Evolutionary conservation across 306 rosid species (phyloP), one percentile per base, ranked within the genome.

Genomic region (Prunus campanulata): DNA sequence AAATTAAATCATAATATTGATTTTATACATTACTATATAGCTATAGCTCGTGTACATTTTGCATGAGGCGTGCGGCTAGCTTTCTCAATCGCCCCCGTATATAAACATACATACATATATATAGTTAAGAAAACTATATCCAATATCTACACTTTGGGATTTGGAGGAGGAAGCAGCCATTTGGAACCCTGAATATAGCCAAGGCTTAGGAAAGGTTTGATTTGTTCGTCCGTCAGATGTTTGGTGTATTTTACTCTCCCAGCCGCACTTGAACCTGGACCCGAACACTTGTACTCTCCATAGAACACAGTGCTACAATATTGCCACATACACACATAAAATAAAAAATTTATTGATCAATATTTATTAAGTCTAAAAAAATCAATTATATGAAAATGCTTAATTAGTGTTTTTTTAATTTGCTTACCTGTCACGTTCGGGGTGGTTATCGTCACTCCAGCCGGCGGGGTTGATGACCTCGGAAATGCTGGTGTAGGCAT

Each of bases 151-250:
- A 78, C 64, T 60, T 66, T 49, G 1, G 74, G 79, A 44, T 12
- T 72, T 29, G 90, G 89, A 12, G 87, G 88, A 82, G 93, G 93
- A 25, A 87, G 91, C 66, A 89, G 7, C 93, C 90, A 89, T 19
- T 56, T 66, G 29, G 90, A 80, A 32, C 56, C 90, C 52, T 85
- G 25, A 75, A 90, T 76, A 52, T 42, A 63, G 55, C 30, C 80
- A 4, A 90, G 88, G 3, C 67, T 29, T 29, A 90, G 1, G 77
- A 79, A 90, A 50, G 86, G 89, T 14, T 39, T 64, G 29, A 19
- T 89, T 60, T 83, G 72, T 2, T 22, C 49, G 1, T 49, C 76
- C 9, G 3, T 81, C 1, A 86, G 59, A 48, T 80, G 67, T 69
- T 80, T 87, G 13, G 68, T 16, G 35, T 32, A 75, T 2, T 39